phyloP scores from a whole-genome alignment of 768 basidiomycete genomes.

The Xerocomellus intermedius region DNA sequence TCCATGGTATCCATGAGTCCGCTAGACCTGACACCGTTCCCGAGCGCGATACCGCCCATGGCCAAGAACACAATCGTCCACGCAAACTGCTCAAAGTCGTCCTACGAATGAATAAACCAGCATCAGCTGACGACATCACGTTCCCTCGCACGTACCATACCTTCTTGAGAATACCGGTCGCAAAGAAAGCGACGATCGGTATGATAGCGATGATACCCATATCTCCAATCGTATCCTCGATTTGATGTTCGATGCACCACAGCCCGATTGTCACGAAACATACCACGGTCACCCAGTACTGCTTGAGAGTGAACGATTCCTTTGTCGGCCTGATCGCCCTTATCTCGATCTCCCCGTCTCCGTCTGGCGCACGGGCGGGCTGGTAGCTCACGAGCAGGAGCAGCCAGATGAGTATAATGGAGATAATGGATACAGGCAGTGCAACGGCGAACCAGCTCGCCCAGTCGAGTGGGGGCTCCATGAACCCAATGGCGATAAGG shows the following conservation, averaged over 20 bases:
- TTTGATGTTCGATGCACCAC: slow-evolving; percentile 84
- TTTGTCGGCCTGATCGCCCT: slow-evolving; percentile 79
- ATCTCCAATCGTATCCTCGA: slow-evolving; percentile 80
- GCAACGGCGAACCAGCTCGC: slow-evolving; percentile 91
- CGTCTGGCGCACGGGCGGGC: slow-evolving; percentile 68
- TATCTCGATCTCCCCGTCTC: slow-evolving; percentile 78
- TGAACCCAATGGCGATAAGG: slow-evolving; percentile 83
- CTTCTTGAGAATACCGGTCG: slow-evolving; percentile 91
- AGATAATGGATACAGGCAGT: slow-evolving; percentile 83
- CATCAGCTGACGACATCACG: not conserved
- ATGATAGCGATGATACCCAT: slow-evolving; percentile 98
- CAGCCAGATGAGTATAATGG: slow-evolving; percentile 89
- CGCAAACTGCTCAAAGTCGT: slow-evolving; percentile 91
- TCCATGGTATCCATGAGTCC: slow-evolving; percentile 85
- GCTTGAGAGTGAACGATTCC: slow-evolving; percentile 79
- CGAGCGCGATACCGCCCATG: slow-evolving; percentile 97
- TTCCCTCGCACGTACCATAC: slow-evolving; percentile 37
- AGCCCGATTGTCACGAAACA: slow-evolving; percentile 81
- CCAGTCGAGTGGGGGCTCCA: slow-evolving; percentile 89
- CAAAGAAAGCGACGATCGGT: slow-evolving; percentile 91
- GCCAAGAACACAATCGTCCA: slow-evolving; percentile 96
- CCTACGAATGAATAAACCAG: slow-evolving; percentile 42
- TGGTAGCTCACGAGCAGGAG: slow-evolving; percentile 81
- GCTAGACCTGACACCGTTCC: slow-evolving; percentile 87
- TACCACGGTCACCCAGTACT: slow-evolving; percentile 87